Evolutionary conservation across 192 early-diverging fungal genomes (phyloP), one percentile per base, ranked within the genome.

Genomic region (Coemansia sp.): DNA sequence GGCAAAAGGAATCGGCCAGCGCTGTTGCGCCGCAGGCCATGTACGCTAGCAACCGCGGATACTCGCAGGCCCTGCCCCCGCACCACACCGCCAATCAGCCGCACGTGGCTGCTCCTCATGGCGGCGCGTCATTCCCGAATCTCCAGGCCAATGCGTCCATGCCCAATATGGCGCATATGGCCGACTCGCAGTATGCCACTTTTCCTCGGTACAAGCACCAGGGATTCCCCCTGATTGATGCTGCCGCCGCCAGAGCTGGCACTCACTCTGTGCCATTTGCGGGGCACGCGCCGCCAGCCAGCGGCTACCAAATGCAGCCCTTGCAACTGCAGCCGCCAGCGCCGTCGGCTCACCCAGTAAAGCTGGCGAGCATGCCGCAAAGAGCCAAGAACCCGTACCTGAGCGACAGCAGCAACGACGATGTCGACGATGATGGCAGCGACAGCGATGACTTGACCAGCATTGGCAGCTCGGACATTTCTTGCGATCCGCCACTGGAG

Each of bases 321-420:
- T 25, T 51, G 27, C 69, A 71, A 56, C 17, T 38, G 42, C 45
- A 62, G 57, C 42, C 60, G 49, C 49, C 51, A 10, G 37, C 56
- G 17, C 60, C 39, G 56, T 62, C 56, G n/a, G 39, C 74, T 2
- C 74, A 76, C 15, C 79, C 79, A 10, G 79, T 82, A n/a, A 76
- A 72, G 51, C 67, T 82, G 35, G 79, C 79, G 2, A 68, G 56
- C 37, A 56, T 25, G 1, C 60, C 70, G 6, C 60, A 69, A 22
- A 68, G 32, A 32, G 24, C 41, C 51, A 73, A 53, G 60, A 82
- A 82, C 49, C 67, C 70, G n/a, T 82, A 82, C 56, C 38, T 73
- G 32, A 82, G 79, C 42, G 79, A 82, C 49, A 59, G 65, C 12
- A 70, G 64, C 60, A 47, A 74, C 36, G 73, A 72, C 9, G 41